Percentiles rank a stretch among this genome's conserved stretches.
Conservation (phyloP, 306 rosid species). For the Malus asiatica region DNA sequence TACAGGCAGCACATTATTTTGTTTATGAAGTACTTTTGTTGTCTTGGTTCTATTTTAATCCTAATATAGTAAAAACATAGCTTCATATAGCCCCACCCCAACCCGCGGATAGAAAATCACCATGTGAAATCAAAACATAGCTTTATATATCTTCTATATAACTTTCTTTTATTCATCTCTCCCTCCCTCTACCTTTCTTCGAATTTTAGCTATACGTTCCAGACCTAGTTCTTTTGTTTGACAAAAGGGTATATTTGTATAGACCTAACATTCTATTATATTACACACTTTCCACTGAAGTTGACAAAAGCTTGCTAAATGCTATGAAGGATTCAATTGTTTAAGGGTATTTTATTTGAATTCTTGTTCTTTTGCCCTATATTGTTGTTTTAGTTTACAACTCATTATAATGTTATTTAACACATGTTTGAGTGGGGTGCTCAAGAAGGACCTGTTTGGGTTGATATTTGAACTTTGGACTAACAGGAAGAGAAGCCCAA, state of each 20-base stretch:
- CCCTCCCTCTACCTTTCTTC: background rate
- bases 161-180: background rate
- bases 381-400: slow-evolving; percentile 2
- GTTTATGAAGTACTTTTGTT: background rate
- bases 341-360: slow-evolving; percentile 63
- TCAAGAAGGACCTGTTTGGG: slow-evolving; percentile 5
- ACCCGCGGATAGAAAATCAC: background rate
- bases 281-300: slow-evolving; percentile 89
- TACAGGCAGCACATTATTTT: background rate
- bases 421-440: slow-evolving; percentile 95
- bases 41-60: background rate
- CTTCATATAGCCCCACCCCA: background rate
- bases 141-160: background rate
- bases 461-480: no score
- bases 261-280: slow-evolving; percentile 91
- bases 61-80: background rate
- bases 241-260: slow-evolving; percentile 26
- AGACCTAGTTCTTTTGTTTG: background rate
- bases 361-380: background rate
- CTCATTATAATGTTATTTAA: slow-evolving; percentile 5
- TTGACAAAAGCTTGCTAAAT: slow-evolving; percentile 71
- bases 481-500: no score
- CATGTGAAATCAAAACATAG: background rate
- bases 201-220: background rate
- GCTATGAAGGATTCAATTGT: slow-evolving; percentile 92